Evolutionary conservation across 139 green algal species (phyloP).

Genomic region (Closterium sp.): DNA sequence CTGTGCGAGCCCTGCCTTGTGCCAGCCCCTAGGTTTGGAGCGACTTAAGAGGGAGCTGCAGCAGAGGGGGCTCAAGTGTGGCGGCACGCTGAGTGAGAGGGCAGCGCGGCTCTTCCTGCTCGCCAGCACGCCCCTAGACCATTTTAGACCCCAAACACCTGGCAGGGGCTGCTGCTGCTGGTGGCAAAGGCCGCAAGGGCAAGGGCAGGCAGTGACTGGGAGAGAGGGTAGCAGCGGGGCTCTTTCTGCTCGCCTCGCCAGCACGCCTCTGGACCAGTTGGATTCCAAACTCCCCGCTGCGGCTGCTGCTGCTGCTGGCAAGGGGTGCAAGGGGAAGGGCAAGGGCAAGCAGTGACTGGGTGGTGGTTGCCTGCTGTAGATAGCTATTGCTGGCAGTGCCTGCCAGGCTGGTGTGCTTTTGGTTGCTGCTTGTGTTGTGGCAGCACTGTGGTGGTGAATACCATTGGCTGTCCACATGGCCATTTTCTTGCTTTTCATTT

Average conservation of each 20-base stretch:
- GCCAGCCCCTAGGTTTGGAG: constrained; percentile 45
- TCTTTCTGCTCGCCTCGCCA: constrained; percentile 55
- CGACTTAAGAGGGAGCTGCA: constrained; percentile 52
- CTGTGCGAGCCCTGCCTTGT: not conserved
- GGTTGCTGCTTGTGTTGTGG: not conserved
- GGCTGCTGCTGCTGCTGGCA: not conserved
- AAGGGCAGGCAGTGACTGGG: constrained; percentile 41
- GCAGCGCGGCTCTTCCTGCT: constrained; percentile 55
- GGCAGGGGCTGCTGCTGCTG: not conserved
- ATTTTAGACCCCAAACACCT: constrained; percentile 51
- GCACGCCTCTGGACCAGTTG: constrained; percentile 43
- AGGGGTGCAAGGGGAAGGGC: not conserved
- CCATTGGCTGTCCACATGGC: too few relatives aligned
- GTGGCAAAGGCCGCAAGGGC: constrained; percentile 47
- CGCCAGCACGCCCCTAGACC: constrained; percentile 40
- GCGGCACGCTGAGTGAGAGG: constrained; percentile 48
- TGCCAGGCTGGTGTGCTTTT: too few relatives aligned
- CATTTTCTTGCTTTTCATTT: too few relatives aligned
- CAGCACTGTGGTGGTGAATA: too few relatives aligned
- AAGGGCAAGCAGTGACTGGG: not conserved
- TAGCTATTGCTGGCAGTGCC: not conserved
- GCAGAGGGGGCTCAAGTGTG: constrained; percentile 53
- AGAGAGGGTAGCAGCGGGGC: constrained; percentile 45
- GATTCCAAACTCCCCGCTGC: constrained; percentile 45
- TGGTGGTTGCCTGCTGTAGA: not conserved